A percentile compares a stretch with the other conserved stretches of the same genome.
phyloP scores from a whole-genome alignment of 129 eudicot genomes.

The Centella asiatica region DNA sequence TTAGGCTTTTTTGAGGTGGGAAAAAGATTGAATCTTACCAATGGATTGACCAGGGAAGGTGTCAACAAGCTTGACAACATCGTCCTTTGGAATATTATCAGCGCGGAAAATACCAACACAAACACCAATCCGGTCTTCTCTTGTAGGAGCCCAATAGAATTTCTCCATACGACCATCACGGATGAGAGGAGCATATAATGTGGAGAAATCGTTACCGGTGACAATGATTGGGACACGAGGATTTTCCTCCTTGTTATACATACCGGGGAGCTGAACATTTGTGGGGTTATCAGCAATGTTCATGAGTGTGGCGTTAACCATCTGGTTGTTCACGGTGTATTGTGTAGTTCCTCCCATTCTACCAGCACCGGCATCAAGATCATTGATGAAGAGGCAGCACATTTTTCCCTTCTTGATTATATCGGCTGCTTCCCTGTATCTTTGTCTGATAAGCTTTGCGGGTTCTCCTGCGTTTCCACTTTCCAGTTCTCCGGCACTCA shows the following conservation, averaged over 20 bases:
- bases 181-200: conserved; percentile 90
- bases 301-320: conserved; percentile 97
- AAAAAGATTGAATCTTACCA: conserved; percentile 29
- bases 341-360: conserved; percentile 94
- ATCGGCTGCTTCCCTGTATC: conserved; percentile 89
- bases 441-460: conserved; percentile 81
- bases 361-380: conserved; percentile 97
- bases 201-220: conserved; percentile 92
- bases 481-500: conserved; percentile 98
- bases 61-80: conserved; percentile 62
- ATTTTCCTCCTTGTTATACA: conserved; percentile 94
- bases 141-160: conserved; percentile 96
- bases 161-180: conserved; percentile 99
- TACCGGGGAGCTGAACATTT: conserved; percentile 85
- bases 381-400: conserved; percentile 88
- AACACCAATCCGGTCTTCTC: conserved; percentile 89
- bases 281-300: conserved; percentile 99
- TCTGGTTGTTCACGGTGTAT: conserved; percentile 95
- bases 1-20: no score
- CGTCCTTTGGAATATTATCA: conserved; percentile 42
- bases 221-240: conserved; percentile 79
- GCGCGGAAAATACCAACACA: conserved; percentile 66
- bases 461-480: conserved; percentile 98
- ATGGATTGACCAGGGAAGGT: conserved; percentile 96
- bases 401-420: conserved; percentile 83